Percentiles rank a stretch among this genome's conserved stretches.
phyloP scores from a whole-genome alignment of 177 flowering plant species.

The Telopea speciosissima region DNA sequence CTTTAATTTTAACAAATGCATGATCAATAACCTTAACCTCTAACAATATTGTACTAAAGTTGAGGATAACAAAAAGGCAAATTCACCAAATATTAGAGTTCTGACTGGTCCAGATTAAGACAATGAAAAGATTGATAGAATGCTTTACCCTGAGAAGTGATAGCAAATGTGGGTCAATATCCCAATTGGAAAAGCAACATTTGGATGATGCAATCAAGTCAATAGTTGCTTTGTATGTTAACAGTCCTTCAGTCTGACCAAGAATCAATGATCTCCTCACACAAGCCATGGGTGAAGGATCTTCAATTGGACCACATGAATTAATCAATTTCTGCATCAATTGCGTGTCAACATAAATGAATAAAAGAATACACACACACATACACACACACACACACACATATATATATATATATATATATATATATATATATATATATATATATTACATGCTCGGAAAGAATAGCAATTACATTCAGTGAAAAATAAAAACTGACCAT shows the following conservation, averaged over 20 bases:
- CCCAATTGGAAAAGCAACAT: conserved; percentile 50
- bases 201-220: conserved; percentile 53
- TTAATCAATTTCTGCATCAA: conserved; percentile 72
- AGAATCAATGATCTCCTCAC: conserved; percentile 50
- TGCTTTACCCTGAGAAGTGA: conserved; percentile 70
- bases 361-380: not conserved
- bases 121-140: not conserved
- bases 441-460: not conserved
- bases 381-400: too few species aligned
- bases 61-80: too few species aligned
- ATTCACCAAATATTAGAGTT: not conserved
- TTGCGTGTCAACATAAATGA: conserved; percentile 20
- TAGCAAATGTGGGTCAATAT: conserved; percentile 58
- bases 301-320: conserved; percentile 62
- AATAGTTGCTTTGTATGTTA: conserved; percentile 73
- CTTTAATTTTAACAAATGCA: too few species aligned
- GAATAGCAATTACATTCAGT: conserved; percentile 3
- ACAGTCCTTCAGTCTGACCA: conserved; percentile 53
- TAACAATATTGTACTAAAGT: too few species aligned
- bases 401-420: too few species aligned
- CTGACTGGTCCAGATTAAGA: not conserved
- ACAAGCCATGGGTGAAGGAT: conserved; percentile 72
- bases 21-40: too few species aligned
- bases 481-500: conserved; percentile 48
- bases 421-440: too few species aligned